Evolutionary conservation across 2,329 filamentous ascomycete genomes (phyloP).

Genomic region (Cercospora zeae-maydis): DNA sequence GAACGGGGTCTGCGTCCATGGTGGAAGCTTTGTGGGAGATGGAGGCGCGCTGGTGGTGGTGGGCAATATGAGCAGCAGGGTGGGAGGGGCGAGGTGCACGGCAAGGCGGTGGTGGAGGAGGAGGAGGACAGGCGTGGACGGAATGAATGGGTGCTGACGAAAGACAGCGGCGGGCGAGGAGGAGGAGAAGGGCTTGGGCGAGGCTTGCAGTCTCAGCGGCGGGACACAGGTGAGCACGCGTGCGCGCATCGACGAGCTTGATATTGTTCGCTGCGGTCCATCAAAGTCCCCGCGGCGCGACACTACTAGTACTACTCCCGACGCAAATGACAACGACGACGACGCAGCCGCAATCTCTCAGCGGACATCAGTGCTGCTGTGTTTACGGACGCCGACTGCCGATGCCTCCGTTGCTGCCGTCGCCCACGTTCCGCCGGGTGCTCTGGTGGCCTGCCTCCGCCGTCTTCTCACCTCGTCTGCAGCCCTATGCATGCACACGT

Average conservation of each 20-base stretch:
- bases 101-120: not conserved
- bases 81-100: not conserved
- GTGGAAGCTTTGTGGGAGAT: slow-evolving; percentile 11
- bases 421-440: too few species aligned
- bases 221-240: not conserved
- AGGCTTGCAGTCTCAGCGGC: not conserved
- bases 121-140: not conserved
- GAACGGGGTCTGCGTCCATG: slow-evolving; percentile 11
- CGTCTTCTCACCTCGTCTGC: not conserved
- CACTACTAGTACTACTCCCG: not conserved
- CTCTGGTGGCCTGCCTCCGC: too few species aligned
- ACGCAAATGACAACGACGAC: not conserved
- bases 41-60: not conserved
- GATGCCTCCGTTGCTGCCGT: too few species aligned
- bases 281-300: slow-evolving; percentile 1
- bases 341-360: not conserved
- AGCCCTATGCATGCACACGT: slow-evolving; percentile 2
- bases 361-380: too few species aligned
- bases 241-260: not conserved
- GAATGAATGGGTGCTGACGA: not conserved
- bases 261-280: slow-evolving; percentile 3
- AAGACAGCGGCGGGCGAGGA: not conserved
- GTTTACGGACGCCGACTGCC: too few species aligned
- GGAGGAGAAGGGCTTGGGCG: not conserved
- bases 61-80: not conserved